Percentiles rank a stretch among this genome's conserved stretches.
These are phyloP conservation scores for Hypoxylon fragiforme DNA, from an alignment of 495 filamentous ascomycete species.

Conservation along the genomic window DNA sequence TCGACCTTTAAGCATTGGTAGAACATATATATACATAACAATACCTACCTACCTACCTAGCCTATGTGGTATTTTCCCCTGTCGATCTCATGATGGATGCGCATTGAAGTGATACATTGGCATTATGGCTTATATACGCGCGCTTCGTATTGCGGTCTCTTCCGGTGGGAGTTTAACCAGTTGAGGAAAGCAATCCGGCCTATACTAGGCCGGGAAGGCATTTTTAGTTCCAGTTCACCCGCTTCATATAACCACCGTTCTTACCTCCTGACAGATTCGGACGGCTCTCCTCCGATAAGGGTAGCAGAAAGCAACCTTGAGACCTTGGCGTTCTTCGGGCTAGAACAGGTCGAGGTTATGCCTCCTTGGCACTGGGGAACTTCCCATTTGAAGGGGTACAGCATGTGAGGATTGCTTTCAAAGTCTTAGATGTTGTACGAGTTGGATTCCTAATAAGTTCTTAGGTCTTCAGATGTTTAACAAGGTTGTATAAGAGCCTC, in stretches of 20 bases:
- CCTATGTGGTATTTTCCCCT: constrained; percentile 1
- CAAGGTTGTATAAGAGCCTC: too few species aligned
- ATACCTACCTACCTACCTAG: not conserved
- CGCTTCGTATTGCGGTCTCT: not conserved
- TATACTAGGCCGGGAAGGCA: not conserved
- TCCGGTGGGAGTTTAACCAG: not conserved
- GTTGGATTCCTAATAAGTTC: not conserved
- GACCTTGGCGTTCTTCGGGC: constrained; percentile 15
- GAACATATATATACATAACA: constrained; percentile 5
- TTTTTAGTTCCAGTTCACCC: constrained; percentile 1
- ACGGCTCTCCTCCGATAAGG: constrained; percentile 12
- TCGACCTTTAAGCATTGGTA: constrained; percentile 4
- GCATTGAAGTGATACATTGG: not conserved
- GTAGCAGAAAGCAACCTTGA: constrained; percentile 9
- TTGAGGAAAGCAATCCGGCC: not conserved
- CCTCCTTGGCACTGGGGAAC: not conserved
- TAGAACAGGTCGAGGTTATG: not conserved
- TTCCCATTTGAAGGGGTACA: not conserved
- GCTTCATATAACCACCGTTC: not conserved
- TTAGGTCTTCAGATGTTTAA: too few species aligned
- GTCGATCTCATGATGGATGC: constrained; percentile 1
- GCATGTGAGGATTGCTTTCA: not conserved
- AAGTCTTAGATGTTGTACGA: not conserved
- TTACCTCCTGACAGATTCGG: constrained; percentile 12
- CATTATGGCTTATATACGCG: not conserved